A percentile compares a stretch with the other conserved stretches of the same genome.
phyloP scores from a whole-genome alignment of 768 basidiomycete genomes.

The Pleurotus tuber-regium region DNA sequence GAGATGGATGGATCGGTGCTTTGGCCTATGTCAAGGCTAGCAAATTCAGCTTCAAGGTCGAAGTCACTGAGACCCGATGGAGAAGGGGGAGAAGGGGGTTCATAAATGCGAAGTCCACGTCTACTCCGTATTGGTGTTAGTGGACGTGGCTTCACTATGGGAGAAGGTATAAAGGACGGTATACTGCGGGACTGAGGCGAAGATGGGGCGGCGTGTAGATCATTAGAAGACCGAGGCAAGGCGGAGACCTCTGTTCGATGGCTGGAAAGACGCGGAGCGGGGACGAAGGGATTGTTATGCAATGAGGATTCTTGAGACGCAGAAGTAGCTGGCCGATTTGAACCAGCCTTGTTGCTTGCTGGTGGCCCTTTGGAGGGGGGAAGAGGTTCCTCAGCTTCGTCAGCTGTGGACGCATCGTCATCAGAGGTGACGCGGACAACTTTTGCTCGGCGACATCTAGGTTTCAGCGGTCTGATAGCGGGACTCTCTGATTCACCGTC shows the following conservation, averaged over 20 bases:
- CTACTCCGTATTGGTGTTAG: conserved; percentile 65
- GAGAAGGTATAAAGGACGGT: conserved; percentile 22
- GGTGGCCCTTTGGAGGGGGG: neutral
- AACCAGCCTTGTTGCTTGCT: neutral
- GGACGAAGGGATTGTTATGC: neutral
- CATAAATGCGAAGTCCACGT: conserved; percentile 35
- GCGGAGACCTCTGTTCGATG: neutral
- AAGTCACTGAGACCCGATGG: conserved; percentile 52
- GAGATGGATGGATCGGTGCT: conserved; percentile 19
- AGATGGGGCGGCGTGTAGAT: conserved; percentile 8
- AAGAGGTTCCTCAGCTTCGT: neutral
- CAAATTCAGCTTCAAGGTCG: conserved; percentile 51
- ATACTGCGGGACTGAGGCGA: neutral
- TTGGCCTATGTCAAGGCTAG: conserved; percentile 37
- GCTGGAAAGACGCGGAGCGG: neutral
- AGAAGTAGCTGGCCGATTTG: neutral
- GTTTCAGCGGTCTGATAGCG: neutral
- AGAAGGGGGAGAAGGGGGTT: conserved; percentile 53
- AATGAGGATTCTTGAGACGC: neutral
- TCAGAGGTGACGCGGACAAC: neutral
- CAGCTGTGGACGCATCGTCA: too few species aligned
- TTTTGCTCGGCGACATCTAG: neutral
- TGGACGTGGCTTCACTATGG: conserved; percentile 48
- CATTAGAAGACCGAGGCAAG: conserved; percentile 12
- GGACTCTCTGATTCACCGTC: conserved; percentile 1